A percentile compares a stretch with the other conserved stretches of the same genome.
phyloP scores from a whole-genome alignment of 73 alveolate species.

The Tetrahymena elliotti region DNA sequence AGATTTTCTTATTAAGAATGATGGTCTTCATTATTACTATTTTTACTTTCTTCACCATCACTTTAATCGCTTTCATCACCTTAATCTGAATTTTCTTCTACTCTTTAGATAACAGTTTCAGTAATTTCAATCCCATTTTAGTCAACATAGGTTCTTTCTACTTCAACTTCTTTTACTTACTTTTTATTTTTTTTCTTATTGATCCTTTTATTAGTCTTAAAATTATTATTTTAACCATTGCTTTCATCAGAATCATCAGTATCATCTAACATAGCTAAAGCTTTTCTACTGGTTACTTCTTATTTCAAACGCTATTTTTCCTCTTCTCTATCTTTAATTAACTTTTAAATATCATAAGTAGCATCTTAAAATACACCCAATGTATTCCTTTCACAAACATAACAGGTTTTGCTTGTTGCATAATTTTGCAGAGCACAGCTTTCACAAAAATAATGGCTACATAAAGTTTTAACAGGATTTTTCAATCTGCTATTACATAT shows the following conservation, averaged over 20 bases:
- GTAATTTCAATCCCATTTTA: not conserved
- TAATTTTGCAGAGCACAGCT: conserved; percentile 57
- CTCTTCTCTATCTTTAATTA: conserved; percentile 4
- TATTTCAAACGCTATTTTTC: not conserved
- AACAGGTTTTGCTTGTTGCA: conserved; percentile 46
- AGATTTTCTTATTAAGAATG: not conserved
- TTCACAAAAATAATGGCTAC: conserved; percentile 76
- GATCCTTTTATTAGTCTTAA: not conserved
- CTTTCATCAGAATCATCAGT: not conserved
- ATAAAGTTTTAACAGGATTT: conserved; percentile 53
- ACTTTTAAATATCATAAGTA: not conserved
- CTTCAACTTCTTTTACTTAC: not conserved
- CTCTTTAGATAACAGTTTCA: not conserved
- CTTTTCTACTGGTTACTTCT: not conserved
- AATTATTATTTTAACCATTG: not conserved
- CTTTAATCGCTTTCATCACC: not conserved
- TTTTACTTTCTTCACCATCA: not conserved
- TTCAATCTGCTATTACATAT: conserved; percentile 50
- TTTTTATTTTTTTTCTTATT: not conserved
- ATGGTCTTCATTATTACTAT: not conserved
- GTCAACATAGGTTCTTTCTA: not conserved
- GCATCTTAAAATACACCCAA: conserved; percentile 75
- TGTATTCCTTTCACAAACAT: conserved; percentile 56
- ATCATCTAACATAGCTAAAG: not conserved
- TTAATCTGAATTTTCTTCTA: not conserved